Base-by-base conservation (phyloP, 169 alveolate genomes). In the Eimeria necatrix region DNA sequence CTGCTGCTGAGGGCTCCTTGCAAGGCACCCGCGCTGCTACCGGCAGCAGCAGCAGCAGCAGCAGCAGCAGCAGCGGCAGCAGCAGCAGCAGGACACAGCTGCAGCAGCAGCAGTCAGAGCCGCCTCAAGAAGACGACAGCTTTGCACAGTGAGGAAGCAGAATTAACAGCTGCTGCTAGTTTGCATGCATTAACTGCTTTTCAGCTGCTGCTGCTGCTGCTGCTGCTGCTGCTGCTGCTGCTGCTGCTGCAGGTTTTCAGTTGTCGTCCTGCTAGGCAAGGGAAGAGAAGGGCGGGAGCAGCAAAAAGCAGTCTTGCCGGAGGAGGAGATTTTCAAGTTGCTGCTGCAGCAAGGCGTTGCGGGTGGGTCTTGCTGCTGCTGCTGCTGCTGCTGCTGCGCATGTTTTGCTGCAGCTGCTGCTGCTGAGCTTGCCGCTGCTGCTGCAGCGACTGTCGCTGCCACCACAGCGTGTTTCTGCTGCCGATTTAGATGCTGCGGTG, bases 31-130 rank as follows among this genome's bases (percentile, higher is more conserved):
- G 7, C 14, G 64, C 7, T 14, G 14, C 64, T 14, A 53, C 7
- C 64, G 64, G 64, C 64, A 53, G 64, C 64, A 53, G 64, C 64
- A 53, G 64, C 64, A 53, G 64, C 64, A 53, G 26, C 78, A 68
- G 78, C 78, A 68, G 78, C 78, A n/a, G 78, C 78, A 68, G 78
- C 78, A 68, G 78, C 78, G 16, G 78, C 78, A 68, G 78, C 20
- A n/a, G 78, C 46, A n/a, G 78, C 78, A 68, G 78, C 78, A 68
- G 78, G 46, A 8, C 8, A 12, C 78, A 18, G 8, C 41, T 68
- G 46, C 78, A 68, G 78, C 78, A 68, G 78, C 78, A 18, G 78
- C 78, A 12, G 16, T 10, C 78, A 53, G 64, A 53, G 64, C 7
- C 14, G 14, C 14, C 7, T 53, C 20, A 53, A 9, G 64, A 14